A percentile compares a stretch with the other conserved stretches of the same genome.
Evolutionary conservation across 225 moss, liverwort and hornwort species (phyloP).

Genomic region (Bryum argenteum): DNA sequence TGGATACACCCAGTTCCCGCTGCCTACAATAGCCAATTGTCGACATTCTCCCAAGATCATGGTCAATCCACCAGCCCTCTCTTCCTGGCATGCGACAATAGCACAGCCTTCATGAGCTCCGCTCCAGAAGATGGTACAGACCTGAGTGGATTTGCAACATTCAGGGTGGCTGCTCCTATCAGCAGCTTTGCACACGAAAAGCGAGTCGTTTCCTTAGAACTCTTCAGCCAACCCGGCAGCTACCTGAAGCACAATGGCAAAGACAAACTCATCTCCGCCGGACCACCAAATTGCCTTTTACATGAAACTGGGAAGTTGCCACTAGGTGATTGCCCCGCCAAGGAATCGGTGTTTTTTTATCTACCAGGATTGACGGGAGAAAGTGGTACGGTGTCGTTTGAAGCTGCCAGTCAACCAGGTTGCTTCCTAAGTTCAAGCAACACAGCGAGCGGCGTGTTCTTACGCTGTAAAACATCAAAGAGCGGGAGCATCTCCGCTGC

Average conservation of each 20-base stretch:
- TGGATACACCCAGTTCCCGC: conserved; percentile 73
- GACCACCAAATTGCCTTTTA: conserved; percentile 35
- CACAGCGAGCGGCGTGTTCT: conserved; percentile 28
- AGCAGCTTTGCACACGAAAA: conserved; percentile 16
- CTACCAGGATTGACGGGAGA: conserved; percentile 68
- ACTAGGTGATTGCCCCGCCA: conserved; percentile 25
- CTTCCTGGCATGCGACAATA: conserved; percentile 45
- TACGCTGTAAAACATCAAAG: conserved; percentile 52
- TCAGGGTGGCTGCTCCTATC: conserved; percentile 46
- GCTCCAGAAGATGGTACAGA: conserved; percentile 70
- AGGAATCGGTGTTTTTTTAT: conserved; percentile 50
- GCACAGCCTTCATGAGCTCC: conserved; percentile 49
- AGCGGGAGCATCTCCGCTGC: conserved; percentile 45
- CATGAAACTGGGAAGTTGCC: conserved; percentile 10
- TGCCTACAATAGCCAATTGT: conserved; percentile 53
- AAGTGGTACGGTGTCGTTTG: conserved; percentile 64
- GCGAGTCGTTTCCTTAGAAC: conserved; percentile 63
- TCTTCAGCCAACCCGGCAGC: conserved; percentile 78
- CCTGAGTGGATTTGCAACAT: conserved; percentile 72
- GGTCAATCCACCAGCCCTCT: conserved; percentile 19
- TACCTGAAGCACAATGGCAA: conserved; percentile 69
- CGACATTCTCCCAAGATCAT: conserved; percentile 66
- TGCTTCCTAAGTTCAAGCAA: conserved; percentile 67
- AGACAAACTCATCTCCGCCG: conserved; percentile 46
- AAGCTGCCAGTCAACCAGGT: conserved; percentile 66